Percentiles rank a stretch among this genome's conserved stretches.
Conservation (phyloP, 148 eudicot genomes). For the Fagopyrum homotropicum region DNA sequence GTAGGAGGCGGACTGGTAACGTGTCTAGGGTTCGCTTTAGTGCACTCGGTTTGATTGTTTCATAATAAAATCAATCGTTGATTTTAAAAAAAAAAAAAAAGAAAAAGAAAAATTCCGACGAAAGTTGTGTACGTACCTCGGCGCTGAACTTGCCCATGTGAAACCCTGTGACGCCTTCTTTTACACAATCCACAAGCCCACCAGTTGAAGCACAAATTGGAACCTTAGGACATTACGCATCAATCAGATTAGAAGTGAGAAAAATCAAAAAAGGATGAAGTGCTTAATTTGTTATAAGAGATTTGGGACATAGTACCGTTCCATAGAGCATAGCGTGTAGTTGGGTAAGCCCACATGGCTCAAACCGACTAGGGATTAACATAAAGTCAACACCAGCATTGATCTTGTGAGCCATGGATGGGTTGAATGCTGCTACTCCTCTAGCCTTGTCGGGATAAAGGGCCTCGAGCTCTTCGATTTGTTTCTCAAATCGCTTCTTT, state of each 20-base stretch:
- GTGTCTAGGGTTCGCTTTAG: no score
- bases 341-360: conserved; percentile 96
- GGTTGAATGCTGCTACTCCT: conserved; percentile 74
- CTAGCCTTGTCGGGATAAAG: conserved; percentile 70
- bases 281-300: not conserved
- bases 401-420: conserved; percentile 75
- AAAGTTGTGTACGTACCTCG: conserved; percentile 16
- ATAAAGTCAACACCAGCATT: conserved; percentile 79
- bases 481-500: conserved; percentile 64
- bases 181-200: conserved; percentile 40
- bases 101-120: not conserved
- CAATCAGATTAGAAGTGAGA: not conserved
- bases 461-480: conserved; percentile 55
- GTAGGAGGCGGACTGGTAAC: no score
- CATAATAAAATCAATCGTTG: no score
- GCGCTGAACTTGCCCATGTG: conserved; percentile 41
- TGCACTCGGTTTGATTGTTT: no score
- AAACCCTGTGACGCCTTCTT: conserved; percentile 33
- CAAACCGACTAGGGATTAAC: conserved; percentile 84
- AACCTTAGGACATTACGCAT: conserved; percentile 14
- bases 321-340: conserved; percentile 85
- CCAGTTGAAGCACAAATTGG: conserved; percentile 46
- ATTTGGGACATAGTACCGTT: conserved; percentile 32
- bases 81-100: no score
- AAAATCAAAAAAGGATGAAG: not conserved